Conservation (phyloP, 2,329 filamentous ascomycete genomes). For the Shiraia sp. region DNA sequence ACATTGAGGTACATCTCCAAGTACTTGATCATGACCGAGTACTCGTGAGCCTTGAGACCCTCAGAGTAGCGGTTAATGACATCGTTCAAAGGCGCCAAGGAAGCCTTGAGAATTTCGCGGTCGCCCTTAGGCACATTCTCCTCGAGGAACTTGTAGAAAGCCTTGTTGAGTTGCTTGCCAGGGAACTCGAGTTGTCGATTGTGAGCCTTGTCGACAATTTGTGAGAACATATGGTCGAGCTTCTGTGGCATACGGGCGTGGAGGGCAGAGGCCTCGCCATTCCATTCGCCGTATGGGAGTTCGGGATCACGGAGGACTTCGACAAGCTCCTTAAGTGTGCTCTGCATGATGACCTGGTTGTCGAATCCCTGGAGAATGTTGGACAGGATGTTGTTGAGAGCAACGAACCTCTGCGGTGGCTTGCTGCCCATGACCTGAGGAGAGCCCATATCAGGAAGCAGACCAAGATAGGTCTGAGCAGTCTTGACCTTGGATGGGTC, state of each 20-base stretch:
- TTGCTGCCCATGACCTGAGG: constrained; percentile 89
- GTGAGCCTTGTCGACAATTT: constrained; percentile 83
- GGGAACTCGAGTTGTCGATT: constrained; percentile 84
- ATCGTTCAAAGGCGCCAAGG: constrained; percentile 74
- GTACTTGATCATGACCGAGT: constrained; percentile 77
- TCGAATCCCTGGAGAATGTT: constrained; percentile 94
- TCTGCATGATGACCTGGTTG: constrained; percentile 94
- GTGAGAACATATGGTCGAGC: constrained; percentile 78
- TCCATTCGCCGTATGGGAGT: constrained; percentile 95
- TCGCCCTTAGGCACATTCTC: constrained; percentile 78
- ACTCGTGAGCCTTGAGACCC: constrained; percentile 88
- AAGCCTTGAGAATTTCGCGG: constrained; percentile 71
- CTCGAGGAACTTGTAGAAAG: constrained; percentile 84
- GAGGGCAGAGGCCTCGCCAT: constrained; percentile 91
- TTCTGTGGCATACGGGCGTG: constrained; percentile 96
- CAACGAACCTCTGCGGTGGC: constrained; percentile 82
- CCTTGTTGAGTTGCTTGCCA: constrained; percentile 81
- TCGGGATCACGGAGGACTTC: constrained; percentile 86
- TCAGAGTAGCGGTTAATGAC: constrained; percentile 82
- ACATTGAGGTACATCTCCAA: constrained; percentile 80
- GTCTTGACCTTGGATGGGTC: constrained; percentile 97
- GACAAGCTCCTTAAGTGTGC: constrained; percentile 85
- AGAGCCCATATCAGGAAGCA: constrained; percentile 82
- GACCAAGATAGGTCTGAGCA: constrained; percentile 88
- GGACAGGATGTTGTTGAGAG: constrained; percentile 75